Evolutionary conservation across 352 stramenopile species (phyloP), one percentile per base, ranked within the genome.

Genomic region (Aphanomyces stellatus): DNA sequence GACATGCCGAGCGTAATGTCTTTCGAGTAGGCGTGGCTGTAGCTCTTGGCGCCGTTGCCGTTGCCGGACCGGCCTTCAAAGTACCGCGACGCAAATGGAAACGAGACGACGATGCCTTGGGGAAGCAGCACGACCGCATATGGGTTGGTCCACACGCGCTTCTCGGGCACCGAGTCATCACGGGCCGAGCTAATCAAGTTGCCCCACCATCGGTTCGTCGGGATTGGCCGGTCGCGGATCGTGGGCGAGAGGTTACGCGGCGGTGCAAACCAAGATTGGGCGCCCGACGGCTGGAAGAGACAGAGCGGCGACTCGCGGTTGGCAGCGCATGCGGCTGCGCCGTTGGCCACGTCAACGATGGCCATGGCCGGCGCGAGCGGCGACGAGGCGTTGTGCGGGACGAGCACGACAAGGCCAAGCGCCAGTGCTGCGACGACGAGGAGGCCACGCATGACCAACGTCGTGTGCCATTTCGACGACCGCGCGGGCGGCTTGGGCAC

Each of bases 121-220:
- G 73, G 59, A 4, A 87, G 75, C 11, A 90, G 69, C 33, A 63
- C 77, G 37, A 93, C 53, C 0, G 84, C 79, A 33, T 82, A 90
- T 55, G 84, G 82, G 42, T 93, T 85, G 13, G 80, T 41, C 84
- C 84, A 93, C 33, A 90, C 75, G 2, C 82, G 80, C 34, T 65
- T 40, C 30, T 78, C 85, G 22, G 49, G 49, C 49, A 57, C 49
- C 40, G 53, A 35, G 11, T 55, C 49, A 22, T 67, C 60, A 13
- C 33, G 48, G 48, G 79, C 71, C 48, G 80, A 59, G 8, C 73
- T 78, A 59, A 90, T 90, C 57, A 87, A 76, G 70, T 88, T 88
- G 34, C 78, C 80, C 84, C 84, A 92, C 84, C 81, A 90, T 51
- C 82, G 80, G 67, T 88, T 90, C 28, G 81, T 90, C 24, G 79